Evolutionary conservation across 2,329 filamentous ascomycete species (phyloP).

Genomic region (Colletotrichum neosansevieriae): DNA sequence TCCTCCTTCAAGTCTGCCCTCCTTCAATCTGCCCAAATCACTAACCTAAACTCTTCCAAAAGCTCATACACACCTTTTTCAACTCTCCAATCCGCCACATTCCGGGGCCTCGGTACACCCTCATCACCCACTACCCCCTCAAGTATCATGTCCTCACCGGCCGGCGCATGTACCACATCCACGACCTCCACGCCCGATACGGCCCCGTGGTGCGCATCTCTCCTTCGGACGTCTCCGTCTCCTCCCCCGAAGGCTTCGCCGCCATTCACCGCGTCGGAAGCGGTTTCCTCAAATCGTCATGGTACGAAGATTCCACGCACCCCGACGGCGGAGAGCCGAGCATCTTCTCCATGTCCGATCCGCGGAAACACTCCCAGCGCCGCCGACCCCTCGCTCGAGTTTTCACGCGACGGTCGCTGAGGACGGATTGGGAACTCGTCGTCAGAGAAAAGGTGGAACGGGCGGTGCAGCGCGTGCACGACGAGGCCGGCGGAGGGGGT

Average conservation of each 20-base stretch:
- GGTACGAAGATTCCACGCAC: slow-evolving; percentile 27
- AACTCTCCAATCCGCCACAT: slow-evolving; percentile 25
- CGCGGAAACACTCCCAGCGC: slow-evolving; percentile 12
- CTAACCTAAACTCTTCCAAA: neutral
- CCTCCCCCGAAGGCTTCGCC: slow-evolving; percentile 14
- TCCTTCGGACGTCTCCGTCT: slow-evolving; percentile 26
- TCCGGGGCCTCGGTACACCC: slow-evolving; percentile 26
- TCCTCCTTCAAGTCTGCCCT: neutral
- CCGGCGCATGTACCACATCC: slow-evolving; percentile 28
- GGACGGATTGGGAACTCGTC: slow-evolving; percentile 45
- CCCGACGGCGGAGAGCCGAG: slow-evolving; percentile 22
- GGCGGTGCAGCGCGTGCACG: slow-evolving; percentile 56
- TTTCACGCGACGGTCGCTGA: slow-evolving; percentile 54
- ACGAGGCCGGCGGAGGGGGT: slow-evolving; percentile 54
- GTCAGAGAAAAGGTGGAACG: slow-evolving; percentile 53
- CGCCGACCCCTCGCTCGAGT: slow-evolving; percentile 56
- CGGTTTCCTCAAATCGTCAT: slow-evolving; percentile 28
- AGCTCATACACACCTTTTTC: slow-evolving; percentile 2
- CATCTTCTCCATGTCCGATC: slow-evolving; percentile 31
- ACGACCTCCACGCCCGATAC: slow-evolving; percentile 23
- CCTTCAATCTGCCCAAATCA: neutral
- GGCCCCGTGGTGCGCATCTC: slow-evolving; percentile 32
- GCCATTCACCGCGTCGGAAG: slow-evolving; percentile 29
- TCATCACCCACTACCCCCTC: slow-evolving; percentile 22
- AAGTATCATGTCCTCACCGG: slow-evolving; percentile 24